phyloP scores from a whole-genome alignment of 129 eudicot genomes.

The Mikania micrantha region DNA sequence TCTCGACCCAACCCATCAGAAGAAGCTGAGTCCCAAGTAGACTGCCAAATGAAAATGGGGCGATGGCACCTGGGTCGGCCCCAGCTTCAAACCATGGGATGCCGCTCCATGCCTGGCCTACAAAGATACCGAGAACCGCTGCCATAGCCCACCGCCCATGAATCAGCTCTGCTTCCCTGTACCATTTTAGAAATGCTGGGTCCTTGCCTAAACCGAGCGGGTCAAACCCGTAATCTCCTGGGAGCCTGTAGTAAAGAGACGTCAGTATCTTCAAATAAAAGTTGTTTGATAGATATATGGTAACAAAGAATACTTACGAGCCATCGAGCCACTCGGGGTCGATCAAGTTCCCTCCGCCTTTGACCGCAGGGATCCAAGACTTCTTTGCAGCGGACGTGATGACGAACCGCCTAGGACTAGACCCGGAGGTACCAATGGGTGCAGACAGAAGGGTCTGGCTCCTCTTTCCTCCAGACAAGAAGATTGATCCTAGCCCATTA shows the following conservation, averaged over 20 bases:
- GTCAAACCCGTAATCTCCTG: slow-evolving; percentile 97
- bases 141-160: slow-evolving; percentile 99
- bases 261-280: not conserved
- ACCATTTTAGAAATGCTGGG: slow-evolving; percentile 96
- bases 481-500: slow-evolving; percentile 75
- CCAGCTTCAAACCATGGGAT: slow-evolving; percentile 99
- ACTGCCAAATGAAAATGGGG: slow-evolving; percentile 82
- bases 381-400: slow-evolving; percentile 74
- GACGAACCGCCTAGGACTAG: slow-evolving; percentile 43
- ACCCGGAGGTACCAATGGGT: slow-evolving; percentile 22
- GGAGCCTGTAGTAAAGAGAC: slow-evolving; percentile 48
- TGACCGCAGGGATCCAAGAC: slow-evolving; percentile 94
- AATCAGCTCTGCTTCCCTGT: slow-evolving; percentile 96
- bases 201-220: slow-evolving; percentile 94
- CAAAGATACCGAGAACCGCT: slow-evolving; percentile 88
- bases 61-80: slow-evolving; percentile 89
- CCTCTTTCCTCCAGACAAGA: slow-evolving; percentile 63
- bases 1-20: slow-evolving; percentile 99
- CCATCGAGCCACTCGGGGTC: slow-evolving; percentile 99
- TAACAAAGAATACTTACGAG: slow-evolving; percentile 51
- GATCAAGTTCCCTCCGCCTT: slow-evolving; percentile 69
- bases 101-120: slow-evolving; percentile 96
- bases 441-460: slow-evolving; percentile 42
- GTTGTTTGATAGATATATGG: not conserved
- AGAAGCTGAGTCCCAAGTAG: slow-evolving; percentile 91